Evolutionary conservation across 352 stramenopile genomes (phyloP), one percentile per base, ranked within the genome.

Genomic region (Pythium dissimile): DNA sequence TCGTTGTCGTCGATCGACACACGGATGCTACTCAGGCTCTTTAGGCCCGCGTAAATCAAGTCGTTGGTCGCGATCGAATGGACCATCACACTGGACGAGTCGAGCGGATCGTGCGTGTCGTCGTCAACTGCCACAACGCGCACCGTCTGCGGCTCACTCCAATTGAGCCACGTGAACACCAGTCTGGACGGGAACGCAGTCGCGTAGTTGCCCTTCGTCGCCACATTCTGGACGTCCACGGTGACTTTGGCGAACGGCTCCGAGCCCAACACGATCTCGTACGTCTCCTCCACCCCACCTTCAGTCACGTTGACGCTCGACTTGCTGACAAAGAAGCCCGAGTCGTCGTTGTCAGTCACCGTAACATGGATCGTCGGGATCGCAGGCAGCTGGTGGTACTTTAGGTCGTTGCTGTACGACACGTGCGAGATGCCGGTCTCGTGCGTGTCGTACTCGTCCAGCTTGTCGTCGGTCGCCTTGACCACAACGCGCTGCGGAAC

Each of bases 201-300:
- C 3, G 70, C 75, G 1, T 71, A 65, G 39, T 87, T 80, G 11
- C 80, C 82, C 5, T 79, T 67, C 1, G 56, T 72, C 0, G 64
- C 80, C 0, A 88, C 42, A 30, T 88, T 88, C 1, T 67, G 69
- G 34, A 88, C 50, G 10, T 18, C 28, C 4, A 89, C 64, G 0
- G 63, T 80, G 24, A 92, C 76, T 34, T 88, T 90, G 0, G 80
- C 73, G 23, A 89, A 92, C 0, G 82, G 82, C 37, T 92, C 82
- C 0, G 82, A 69, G 2, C 56, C 45, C 1, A 92, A 47, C 5
- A 88, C 73, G 16, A 92, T 55, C 6, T 69, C 56, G 46, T 90
- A 92, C 16, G 59, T 49, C 18, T 88, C 82, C 0, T 55, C 61
- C 1, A 27, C 42, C 0, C 74, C 72, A 1, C 72, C 80, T 55